Evolutionary conservation across 805 yeast species (phyloP).

Genomic region (Scheffersomyces spartinae): DNA sequence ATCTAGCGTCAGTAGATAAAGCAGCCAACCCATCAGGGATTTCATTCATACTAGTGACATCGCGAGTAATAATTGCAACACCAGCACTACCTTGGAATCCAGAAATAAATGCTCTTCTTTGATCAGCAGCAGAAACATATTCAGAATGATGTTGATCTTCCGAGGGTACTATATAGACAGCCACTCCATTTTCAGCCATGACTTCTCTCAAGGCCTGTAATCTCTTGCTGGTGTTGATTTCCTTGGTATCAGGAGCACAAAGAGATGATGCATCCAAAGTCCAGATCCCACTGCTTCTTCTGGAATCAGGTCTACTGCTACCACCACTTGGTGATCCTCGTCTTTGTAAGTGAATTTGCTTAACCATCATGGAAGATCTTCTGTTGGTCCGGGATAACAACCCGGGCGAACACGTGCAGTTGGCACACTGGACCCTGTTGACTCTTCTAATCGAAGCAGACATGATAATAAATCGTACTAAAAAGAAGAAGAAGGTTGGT

Average conservation of each 20-base stretch:
- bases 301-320: too few relatives aligned
- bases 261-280: slow-evolving; percentile 29
- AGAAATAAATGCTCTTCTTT: slow-evolving; percentile 69
- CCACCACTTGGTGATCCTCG: too few relatives aligned
- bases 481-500: too few relatives aligned
- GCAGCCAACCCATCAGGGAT: slow-evolving; percentile 55
- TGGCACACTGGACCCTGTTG: slow-evolving; percentile 41
- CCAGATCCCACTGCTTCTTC: too few relatives aligned
- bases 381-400: slow-evolving; percentile 55
- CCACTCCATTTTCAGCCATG: slow-evolving; percentile 54
- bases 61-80: slow-evolving; percentile 72
- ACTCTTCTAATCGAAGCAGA: slow-evolving; percentile 22
- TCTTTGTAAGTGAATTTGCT: slow-evolving; percentile 13
- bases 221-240: slow-evolving; percentile 48
- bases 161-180: slow-evolving; percentile 68
- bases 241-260: slow-evolving; percentile 31
- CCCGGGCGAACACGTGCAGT: slow-evolving; percentile 83
- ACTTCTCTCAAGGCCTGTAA: slow-evolving; percentile 46
- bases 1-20: slow-evolving; percentile 88
- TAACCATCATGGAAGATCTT: slow-evolving; percentile 44
- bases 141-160: slow-evolving; percentile 94
- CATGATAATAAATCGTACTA: too few relatives aligned
- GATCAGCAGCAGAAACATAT: slow-evolving; percentile 73
- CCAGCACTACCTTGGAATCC: slow-evolving; percentile 95
- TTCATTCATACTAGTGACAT: slow-evolving; percentile 25